A percentile compares a stretch with the other conserved stretches of the same genome.
Conservation (phyloP, 257 asterid species). For the Forsythia viridissima region DNA sequence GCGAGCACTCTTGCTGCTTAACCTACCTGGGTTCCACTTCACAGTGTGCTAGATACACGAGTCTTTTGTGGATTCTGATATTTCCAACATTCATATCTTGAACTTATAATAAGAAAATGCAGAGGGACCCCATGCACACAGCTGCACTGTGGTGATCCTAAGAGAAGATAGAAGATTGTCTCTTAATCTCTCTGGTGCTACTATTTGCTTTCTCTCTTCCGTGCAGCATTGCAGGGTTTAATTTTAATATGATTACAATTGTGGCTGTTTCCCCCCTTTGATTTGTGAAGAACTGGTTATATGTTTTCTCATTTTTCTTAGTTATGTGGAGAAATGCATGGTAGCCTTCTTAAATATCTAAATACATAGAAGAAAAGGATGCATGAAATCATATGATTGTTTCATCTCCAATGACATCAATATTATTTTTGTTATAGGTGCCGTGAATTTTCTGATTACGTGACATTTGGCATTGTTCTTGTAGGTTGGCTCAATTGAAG, state of each 20-base stretch:
- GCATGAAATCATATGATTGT: not conserved
- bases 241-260: not conserved
- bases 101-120: not conserved
- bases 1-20: not conserved
- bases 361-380: not conserved
- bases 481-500: conserved; percentile 99
- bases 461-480: conserved; percentile 16
- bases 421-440: not conserved
- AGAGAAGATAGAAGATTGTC: not conserved
- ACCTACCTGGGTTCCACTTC: not conserved
- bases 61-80: not conserved
- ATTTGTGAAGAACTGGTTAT: not conserved
- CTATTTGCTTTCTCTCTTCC: not conserved
- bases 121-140: not conserved
- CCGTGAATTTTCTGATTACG: conserved; percentile 6
- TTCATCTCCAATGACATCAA: not conserved
- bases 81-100: not conserved
- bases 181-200: not conserved
- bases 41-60: not conserved
- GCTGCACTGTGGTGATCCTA: not conserved
- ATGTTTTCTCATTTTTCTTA: not conserved
- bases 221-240: not conserved
- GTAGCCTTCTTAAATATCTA: not conserved
- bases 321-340: not conserved
- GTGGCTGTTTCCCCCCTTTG: not conserved